These are phyloP conservation scores for Heterobasidion annosum DNA, from an alignment of 1,284 basidiomycete genomes.

Conservation along the genomic window DNA sequence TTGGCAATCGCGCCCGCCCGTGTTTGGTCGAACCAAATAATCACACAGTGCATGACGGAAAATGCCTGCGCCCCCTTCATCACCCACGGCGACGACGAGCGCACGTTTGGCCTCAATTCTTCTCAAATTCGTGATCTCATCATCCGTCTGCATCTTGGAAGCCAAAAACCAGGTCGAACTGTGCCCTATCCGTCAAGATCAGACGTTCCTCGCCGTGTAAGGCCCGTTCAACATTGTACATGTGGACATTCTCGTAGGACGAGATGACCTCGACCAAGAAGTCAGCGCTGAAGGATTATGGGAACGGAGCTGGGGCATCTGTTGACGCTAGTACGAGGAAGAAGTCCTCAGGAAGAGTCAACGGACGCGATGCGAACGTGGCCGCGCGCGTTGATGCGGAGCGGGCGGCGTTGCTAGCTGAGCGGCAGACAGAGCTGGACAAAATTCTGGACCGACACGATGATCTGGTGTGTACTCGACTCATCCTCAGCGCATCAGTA, in stretches of 20 bases:
- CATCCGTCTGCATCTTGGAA: neutral
- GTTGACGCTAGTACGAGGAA: neutral
- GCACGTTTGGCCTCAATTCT: neutral
- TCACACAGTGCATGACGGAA: slow-evolving; percentile 8
- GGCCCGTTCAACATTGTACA: neutral
- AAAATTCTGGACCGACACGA: slow-evolving; percentile 64
- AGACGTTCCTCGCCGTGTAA: neutral
- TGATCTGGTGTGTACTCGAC: slow-evolving; percentile 45
- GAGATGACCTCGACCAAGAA: slow-evolving; percentile 3
- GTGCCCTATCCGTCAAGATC: slow-evolving; percentile 14
- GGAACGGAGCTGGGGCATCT: neutral
- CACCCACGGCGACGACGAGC: slow-evolving; percentile 4
- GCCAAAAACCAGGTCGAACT: slow-evolving; percentile 6
- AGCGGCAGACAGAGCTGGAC: slow-evolving; percentile 44
- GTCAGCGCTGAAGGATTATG: neutral
- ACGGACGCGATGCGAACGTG: neutral
- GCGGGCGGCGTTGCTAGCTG: slow-evolving; percentile 7
- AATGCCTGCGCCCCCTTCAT: slow-evolving; percentile 10
- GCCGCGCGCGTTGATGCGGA: slow-evolving; percentile 7
- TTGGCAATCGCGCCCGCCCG: neutral
- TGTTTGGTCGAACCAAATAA: slow-evolving; percentile 13
- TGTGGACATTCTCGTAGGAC: neutral
- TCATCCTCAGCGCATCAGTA: too few species aligned
- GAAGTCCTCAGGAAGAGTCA: neutral
- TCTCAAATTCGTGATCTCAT: neutral